These are phyloP conservation scores for Aureobasidium sp. DNA, from an alignment of 2,329 filamentous ascomycete species.

Conservation along the genomic window DNA sequence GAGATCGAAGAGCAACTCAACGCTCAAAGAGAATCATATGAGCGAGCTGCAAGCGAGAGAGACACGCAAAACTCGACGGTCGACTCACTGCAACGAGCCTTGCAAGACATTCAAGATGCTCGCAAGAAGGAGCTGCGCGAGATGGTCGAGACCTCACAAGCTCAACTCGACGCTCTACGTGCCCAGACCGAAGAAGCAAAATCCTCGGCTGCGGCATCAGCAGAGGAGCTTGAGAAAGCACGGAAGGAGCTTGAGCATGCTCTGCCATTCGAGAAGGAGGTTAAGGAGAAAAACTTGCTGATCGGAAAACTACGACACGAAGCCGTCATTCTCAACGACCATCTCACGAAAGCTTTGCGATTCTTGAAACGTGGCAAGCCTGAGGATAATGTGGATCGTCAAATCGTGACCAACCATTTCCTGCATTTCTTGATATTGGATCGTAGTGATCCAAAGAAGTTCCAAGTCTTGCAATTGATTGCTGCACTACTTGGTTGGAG, in stretches of 20 bases:
- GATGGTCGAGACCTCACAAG: slow-evolving; percentile 84
- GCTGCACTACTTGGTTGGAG: slow-evolving; percentile 86
- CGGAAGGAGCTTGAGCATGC: slow-evolving; percentile 73
- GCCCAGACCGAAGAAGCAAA: slow-evolving; percentile 67
- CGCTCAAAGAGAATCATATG: slow-evolving; percentile 63
- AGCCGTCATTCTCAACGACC: slow-evolving; percentile 92
- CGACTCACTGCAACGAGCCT: slow-evolving; percentile 78
- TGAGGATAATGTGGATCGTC: slow-evolving; percentile 95
- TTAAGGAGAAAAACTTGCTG: slow-evolving; percentile 95
- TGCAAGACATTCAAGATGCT: slow-evolving; percentile 84
- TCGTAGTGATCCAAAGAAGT: slow-evolving; percentile 91
- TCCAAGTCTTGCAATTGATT: slow-evolving; percentile 93
- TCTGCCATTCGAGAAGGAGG: slow-evolving; percentile 87
- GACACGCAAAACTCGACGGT: slow-evolving; percentile 72
- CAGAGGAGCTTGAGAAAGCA: slow-evolving; percentile 55
- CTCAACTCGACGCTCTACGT: slow-evolving; percentile 70
- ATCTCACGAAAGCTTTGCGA: slow-evolving; percentile 87
- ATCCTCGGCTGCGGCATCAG: slow-evolving; percentile 55
- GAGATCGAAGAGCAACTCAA: slow-evolving; percentile 82
- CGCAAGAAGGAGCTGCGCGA: slow-evolving; percentile 85
- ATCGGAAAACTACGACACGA: slow-evolving; percentile 96
- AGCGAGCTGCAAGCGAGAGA: slow-evolving; percentile 62
- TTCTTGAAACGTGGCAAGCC: slow-evolving; percentile 95
- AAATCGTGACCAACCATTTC: slow-evolving; percentile 96
- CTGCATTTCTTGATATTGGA: slow-evolving; percentile 91